Base-by-base conservation (phyloP, 2,329 filamentous ascomycete species). In the Colletotrichum sp. region DNA sequence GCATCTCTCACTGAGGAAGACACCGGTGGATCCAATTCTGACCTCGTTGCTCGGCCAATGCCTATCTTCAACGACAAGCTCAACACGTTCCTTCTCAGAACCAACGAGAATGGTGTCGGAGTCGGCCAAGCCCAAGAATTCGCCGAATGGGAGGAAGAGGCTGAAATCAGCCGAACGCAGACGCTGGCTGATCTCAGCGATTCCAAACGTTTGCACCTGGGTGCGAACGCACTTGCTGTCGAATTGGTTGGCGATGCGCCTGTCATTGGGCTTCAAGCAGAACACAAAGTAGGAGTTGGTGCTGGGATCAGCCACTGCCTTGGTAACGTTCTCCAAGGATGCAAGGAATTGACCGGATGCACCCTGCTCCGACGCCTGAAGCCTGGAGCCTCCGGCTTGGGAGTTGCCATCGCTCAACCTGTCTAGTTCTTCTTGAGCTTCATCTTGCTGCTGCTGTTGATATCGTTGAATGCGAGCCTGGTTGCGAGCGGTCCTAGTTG, bases 211-310 rank as follows among this genome's bases (percentile, higher is more conserved):
- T 82, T 99, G 96, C 2, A 99, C 91, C 83, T 99, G 97, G 13
- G 95, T 95, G 6, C 97, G 93, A 27, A 99, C 97, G 83, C 97
- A 99, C 85, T 99, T 99, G 90, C 96, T 98, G 85, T 99, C 97
- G 80, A 99, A 99, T 82, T 99, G 97, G 80, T 99, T 99, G 77
- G 97, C 96, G 79, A 99, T 99, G 66, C 97, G 93, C 69, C 97
- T 92, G 83, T 99, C 97, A 80, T 99, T 99, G 27, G 97, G 96
- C 86, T 99, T 99, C 78, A 99, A 87, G 82, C 97, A 99, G 85
- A 99, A 98, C 61, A 99, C 92, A 80, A 98, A 99, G 85, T 99
- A 99, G 1, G 94, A 92, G 81, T 99, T 99, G 13, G 96, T 95
- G 81, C 96, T 95, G 6, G 93, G 91, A 4, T 95, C 92, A 4